Evolutionary conservation across 176 grass and related monocot genomes (phyloP), one percentile per base, ranked within the genome.

Genomic region (Hordeum vulgare): DNA sequence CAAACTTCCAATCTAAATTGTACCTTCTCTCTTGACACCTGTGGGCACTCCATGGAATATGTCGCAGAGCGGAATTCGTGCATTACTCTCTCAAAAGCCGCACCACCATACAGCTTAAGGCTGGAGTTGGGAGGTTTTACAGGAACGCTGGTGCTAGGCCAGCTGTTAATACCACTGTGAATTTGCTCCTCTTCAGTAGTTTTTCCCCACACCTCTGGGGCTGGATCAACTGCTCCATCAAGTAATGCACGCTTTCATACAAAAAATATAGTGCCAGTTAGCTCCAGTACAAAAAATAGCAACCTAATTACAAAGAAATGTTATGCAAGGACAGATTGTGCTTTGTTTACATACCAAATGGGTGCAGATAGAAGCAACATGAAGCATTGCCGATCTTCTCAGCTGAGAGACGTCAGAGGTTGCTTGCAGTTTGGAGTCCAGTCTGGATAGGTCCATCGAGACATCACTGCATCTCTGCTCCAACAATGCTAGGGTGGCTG

Each of bases 61-160:
- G n/a, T n/a, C n/a, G n/a, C n/a, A n/a, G n/a, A n/a, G n/a, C n/a
- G n/a, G n/a, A n/a, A n/a, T n/a, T n/a, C n/a, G n/a, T n/a, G n/a
- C n/a, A n/a, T n/a, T n/a, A n/a, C n/a, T n/a, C n/a, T n/a, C n/a
- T n/a, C n/a, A n/a, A n/a, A n/a, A n/a, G n/a, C n/a, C n/a, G n/a
- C n/a, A n/a, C n/a, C n/a, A n/a, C n/a, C n/a, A n/a, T n/a, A n/a
- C n/a, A n/a, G n/a, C n/a, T n/a, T n/a, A n/a, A n/a, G n/a, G n/a
- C n/a, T n/a, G n/a, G n/a, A n/a, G n/a, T n/a, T n/a, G n/a, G n/a
- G n/a, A n/a, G n/a, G n/a, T n/a, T n/a, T n/a, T n/a, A n/a, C n/a
- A n/a, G n/a, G n/a, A n/a, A n/a, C n/a, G n/a, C n/a, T n/a, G 49
- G 94, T 89, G 78, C 97, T 93, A 83, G 97, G 97, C 97, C 97